phyloP scores from a whole-genome alignment of 805 yeast genomes.

The Babjeviella inositovora region DNA sequence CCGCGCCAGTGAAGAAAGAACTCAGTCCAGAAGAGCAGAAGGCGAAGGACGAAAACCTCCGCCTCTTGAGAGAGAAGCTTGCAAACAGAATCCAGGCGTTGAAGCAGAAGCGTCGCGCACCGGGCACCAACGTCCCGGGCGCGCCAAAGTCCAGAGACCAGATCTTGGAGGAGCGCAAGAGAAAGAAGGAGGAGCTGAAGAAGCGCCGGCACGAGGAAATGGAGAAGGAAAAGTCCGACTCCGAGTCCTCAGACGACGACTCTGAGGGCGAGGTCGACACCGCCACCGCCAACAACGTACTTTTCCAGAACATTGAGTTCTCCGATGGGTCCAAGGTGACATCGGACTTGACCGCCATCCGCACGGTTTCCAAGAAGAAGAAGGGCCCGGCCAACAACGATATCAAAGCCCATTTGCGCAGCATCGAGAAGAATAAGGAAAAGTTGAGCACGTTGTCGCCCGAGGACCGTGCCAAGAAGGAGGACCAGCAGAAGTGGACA shows the following conservation, averaged over 20 bases:
- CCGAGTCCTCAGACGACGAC: slow-evolving; percentile 17
- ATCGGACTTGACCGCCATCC: slow-evolving; percentile 44
- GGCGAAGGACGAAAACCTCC: slow-evolving; percentile 35
- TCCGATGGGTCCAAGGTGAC: slow-evolving; percentile 70
- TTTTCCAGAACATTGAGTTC: slow-evolving; percentile 73
- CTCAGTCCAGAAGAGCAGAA: slow-evolving; percentile 30
- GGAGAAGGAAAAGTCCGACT: slow-evolving; percentile 19
- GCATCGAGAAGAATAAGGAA: slow-evolving; percentile 58
- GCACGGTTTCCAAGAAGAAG: slow-evolving; percentile 39
- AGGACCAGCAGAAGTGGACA: slow-evolving; percentile 75
- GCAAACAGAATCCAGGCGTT: slow-evolving; percentile 54
- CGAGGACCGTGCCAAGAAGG: slow-evolving; percentile 45
- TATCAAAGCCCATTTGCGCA: slow-evolving; percentile 63
- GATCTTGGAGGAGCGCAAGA: slow-evolving; percentile 47
- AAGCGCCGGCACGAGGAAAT: slow-evolving; percentile 20
- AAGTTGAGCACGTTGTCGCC: slow-evolving; percentile 39
- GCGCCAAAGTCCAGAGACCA: slow-evolving; percentile 81
- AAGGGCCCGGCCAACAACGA: slow-evolving; percentile 85
- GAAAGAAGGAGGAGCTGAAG: slow-evolving; percentile 24
- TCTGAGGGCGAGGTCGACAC: slow-evolving; percentile 14
- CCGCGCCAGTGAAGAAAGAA: slow-evolving; percentile 8
- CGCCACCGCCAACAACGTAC: slow-evolving; percentile 19
- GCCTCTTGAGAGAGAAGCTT: slow-evolving; percentile 62
- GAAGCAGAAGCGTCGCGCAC: slow-evolving; percentile 79
- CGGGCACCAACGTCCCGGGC: slow-evolving; percentile 67